Evolutionary conservation across 805 yeast species (phyloP).

Genomic region (Candida patagonica): DNA sequence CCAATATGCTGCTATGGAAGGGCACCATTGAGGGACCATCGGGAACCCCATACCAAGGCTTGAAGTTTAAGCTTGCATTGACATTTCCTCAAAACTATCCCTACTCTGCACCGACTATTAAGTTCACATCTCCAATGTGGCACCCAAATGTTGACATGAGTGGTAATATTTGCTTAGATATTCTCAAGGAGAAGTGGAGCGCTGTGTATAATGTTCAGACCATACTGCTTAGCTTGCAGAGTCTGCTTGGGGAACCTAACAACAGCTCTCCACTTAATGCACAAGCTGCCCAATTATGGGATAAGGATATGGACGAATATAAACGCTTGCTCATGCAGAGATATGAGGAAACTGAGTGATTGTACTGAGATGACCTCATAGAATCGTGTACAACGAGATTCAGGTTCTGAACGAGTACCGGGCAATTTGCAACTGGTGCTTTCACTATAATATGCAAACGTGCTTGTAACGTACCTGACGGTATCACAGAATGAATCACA

Average conservation of each 20-base stretch:
- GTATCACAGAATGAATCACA: no score
- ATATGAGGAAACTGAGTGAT: no score
- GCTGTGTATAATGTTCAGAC: constrained; percentile 56
- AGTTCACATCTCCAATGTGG: constrained; percentile 51
- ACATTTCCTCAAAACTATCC: constrained; percentile 50
- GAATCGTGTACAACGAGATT: no score
- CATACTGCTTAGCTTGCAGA: constrained; percentile 47
- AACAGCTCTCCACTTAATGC: constrained; percentile 46
- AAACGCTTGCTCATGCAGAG: constrained; percentile 30
- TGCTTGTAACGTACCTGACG: no score
- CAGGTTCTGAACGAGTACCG: no score
- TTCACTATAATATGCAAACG: no score
- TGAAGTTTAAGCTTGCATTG: constrained; percentile 42
- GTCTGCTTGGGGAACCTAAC: constrained; percentile 56
- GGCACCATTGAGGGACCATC: constrained; percentile 51
- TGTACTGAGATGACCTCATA: no score
- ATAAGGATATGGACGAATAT: constrained; percentile 34
- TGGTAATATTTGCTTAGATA: constrained; percentile 59
- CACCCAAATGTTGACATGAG: constrained; percentile 58
- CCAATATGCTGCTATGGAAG: constrained; percentile 46
- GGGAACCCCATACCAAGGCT: constrained; percentile 48
- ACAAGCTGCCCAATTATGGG: constrained; percentile 50
- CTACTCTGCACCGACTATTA: constrained; percentile 46
- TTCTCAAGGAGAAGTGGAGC: constrained; percentile 56
- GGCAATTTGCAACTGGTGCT: no score